Evolutionary conservation across 192 early-diverging fungal genomes (phyloP).

Genomic region (Podochytrium sp.): DNA sequence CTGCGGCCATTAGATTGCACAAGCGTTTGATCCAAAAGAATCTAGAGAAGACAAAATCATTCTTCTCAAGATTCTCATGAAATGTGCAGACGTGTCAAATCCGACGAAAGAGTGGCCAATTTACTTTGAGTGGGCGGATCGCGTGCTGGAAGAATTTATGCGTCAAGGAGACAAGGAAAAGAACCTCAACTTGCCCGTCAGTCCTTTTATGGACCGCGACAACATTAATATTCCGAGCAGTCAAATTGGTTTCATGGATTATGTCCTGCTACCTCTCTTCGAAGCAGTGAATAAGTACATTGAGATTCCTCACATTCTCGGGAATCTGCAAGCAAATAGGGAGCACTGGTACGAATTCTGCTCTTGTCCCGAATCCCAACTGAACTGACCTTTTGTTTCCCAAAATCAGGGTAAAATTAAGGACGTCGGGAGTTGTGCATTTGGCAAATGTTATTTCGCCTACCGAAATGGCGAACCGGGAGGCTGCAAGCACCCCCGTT

Average conservation of each 20-base stretch:
- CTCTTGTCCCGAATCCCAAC: not conserved
- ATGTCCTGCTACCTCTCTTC: slow-evolving; percentile 47
- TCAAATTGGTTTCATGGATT: slow-evolving; percentile 59
- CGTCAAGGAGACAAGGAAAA: slow-evolving; percentile 57
- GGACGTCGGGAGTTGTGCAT: slow-evolving; percentile 12
- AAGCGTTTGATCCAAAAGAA: slow-evolving; percentile 46
- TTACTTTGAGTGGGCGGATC: slow-evolving; percentile 45
- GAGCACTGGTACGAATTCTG: slow-evolving; percentile 43
- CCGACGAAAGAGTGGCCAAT: slow-evolving; percentile 50
- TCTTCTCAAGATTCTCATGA: slow-evolving; percentile 57
- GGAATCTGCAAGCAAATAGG: slow-evolving; percentile 34
- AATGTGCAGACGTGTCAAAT: slow-evolving; percentile 62
- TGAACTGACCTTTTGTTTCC: not conserved
- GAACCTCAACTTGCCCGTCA: slow-evolving; percentile 46
- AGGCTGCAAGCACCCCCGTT: too few species aligned
- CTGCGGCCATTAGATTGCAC: slow-evolving; percentile 25
- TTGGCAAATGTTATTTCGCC: slow-evolving; percentile 14
- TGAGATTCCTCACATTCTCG: slow-evolving; percentile 37
- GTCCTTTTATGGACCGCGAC: slow-evolving; percentile 56
- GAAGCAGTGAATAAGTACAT: slow-evolving; percentile 43
- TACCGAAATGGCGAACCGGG: not conserved
- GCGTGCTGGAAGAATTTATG: slow-evolving; percentile 54
- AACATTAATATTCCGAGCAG: slow-evolving; percentile 50
- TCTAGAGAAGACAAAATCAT: slow-evolving; percentile 49
- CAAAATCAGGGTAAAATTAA: not conserved